Percentiles rank a stretch among this genome's conserved stretches.
Conservation (phyloP, 73 alveolate genomes). For the Paramecium sonneborni region DNA sequence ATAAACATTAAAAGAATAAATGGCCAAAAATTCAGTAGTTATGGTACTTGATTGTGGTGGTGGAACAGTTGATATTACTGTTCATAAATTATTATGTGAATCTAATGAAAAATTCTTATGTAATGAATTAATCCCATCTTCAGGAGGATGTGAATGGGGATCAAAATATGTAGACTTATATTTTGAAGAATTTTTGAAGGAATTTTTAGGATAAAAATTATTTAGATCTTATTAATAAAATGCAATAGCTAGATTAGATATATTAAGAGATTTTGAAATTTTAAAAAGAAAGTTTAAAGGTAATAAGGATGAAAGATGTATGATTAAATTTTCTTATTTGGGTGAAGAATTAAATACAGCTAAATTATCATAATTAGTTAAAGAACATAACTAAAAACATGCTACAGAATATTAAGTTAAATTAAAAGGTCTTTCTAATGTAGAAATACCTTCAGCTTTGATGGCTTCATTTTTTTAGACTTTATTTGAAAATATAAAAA, state of each 20-base stretch:
- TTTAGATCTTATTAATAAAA: slow-evolving; percentile 80
- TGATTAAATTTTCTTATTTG: slow-evolving; percentile 91
- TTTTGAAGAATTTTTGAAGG: slow-evolving; percentile 93
- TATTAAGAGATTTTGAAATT: slow-evolving; percentile 96
- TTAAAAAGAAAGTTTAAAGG: slow-evolving; percentile 95
- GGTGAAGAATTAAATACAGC: slow-evolving; percentile 93
- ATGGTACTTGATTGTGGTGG: slow-evolving; percentile 99
- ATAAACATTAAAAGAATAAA: slow-evolving; percentile 81
- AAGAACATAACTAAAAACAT: slow-evolving; percentile 82
- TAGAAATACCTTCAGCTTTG: slow-evolving; percentile 92
- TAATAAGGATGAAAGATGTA: slow-evolving; percentile 89
- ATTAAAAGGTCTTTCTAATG: slow-evolving; percentile 90
- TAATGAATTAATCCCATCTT: slow-evolving; percentile 96
- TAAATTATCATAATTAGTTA: slow-evolving; percentile 82
- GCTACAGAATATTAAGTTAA: slow-evolving; percentile 88
- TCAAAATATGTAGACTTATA: slow-evolving; percentile 95
- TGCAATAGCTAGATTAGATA: slow-evolving; percentile 97
- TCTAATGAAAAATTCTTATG: slow-evolving; percentile 95
- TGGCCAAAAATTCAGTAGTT: slow-evolving; percentile 88
- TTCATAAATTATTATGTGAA: slow-evolving; percentile 93
- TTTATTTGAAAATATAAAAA: slow-evolving; percentile 90
- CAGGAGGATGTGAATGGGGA: slow-evolving; percentile 99
- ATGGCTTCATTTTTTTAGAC: slow-evolving; percentile 95
- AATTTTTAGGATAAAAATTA: slow-evolving; percentile 91
- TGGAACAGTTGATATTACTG: slow-evolving; percentile 97